A percentile compares a stretch with the other conserved stretches of the same genome.
These are phyloP conservation scores for Fusarium sacchari DNA, from an alignment of 2,329 filamentous ascomycete genomes.

Conservation along the genomic window DNA sequence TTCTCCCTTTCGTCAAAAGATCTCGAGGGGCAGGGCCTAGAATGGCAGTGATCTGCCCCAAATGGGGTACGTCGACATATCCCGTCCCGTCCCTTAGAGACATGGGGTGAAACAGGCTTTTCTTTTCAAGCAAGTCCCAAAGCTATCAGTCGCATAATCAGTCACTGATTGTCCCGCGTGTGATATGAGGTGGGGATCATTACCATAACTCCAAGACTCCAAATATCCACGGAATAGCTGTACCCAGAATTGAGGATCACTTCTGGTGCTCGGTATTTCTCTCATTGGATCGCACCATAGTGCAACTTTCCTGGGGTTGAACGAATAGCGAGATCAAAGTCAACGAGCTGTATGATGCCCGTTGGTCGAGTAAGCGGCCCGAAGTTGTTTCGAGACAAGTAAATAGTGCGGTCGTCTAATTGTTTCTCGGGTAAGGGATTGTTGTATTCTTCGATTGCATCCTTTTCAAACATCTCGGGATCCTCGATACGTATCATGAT, in stretches of 20 bases:
- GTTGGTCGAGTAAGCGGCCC: constrained; percentile 23
- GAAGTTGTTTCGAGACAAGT: constrained; percentile 39
- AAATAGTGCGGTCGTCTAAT: constrained; percentile 24
- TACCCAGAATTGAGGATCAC: constrained; percentile 37
- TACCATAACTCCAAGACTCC: constrained; percentile 41
- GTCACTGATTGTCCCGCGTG: rapidly evolving
- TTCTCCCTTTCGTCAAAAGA: not conserved
- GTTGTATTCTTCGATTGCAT: constrained; percentile 32
- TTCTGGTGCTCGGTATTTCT: constrained; percentile 35
- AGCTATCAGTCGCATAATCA: not conserved
- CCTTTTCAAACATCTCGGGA: constrained; percentile 17
- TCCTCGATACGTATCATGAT: constrained; percentile 37
- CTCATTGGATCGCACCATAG: constrained; percentile 22
- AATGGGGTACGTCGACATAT: constrained; percentile 8
- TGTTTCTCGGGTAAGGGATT: constrained; percentile 37
- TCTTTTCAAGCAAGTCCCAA: constrained; percentile 17
- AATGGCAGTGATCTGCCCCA: constrained; percentile 11
- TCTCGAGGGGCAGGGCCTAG: not conserved
- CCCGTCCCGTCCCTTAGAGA: not conserved
- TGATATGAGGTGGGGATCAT: not conserved
- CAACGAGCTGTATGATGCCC: constrained; percentile 30
- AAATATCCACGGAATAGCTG: constrained; percentile 34
- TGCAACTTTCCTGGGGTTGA: constrained; percentile 1
- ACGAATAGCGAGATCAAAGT: constrained; percentile 28
- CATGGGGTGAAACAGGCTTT: constrained; percentile 6